Base-by-base conservation (phyloP, 371 early-diverging fungal species). In the Apophysomyces variabilis region DNA sequence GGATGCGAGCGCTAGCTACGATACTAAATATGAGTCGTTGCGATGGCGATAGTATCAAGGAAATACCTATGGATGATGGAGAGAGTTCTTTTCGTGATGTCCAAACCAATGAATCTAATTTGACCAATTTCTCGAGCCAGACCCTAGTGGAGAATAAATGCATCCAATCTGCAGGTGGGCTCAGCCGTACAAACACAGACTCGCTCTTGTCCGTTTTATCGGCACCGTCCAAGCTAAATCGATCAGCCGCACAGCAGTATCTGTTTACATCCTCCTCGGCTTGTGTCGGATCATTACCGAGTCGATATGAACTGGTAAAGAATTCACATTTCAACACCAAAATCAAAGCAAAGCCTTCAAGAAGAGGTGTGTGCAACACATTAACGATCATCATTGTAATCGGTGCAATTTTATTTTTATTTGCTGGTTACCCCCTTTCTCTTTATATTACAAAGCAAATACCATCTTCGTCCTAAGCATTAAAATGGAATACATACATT, bases 401-500 rank as follows among this genome's bases (percentile, higher is more conserved):
- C 16, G 57, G 64, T 16, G 65, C 73, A 38, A 66, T 76, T 45
- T 35, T 72, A 18, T 76, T 76, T 50, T 59, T 76, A 39, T 76
- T 76, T 67, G 76, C 73, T 57, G 75, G 75, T 21, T 76, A 76
- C 38, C 76, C 76, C 7, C 46, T 76, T 8, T 61, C 73, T 4
- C 61, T 76, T 9, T 70, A 66, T 46, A 64, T 76, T 38, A 47
- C 67, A 35, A 68, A 75, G 37, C 68, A 66, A 21, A n/a, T 50
- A 18, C 54, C 54, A 11, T 21, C 16, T 5, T 50, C 54, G 0
- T n/a, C 54, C 21, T 50, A 21, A 50, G 11, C 54, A 9, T 47
- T 50, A 9, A 21, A 18, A 7, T 50, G 1, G 1, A 50, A 50
- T 18, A 50, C 9, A 50, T 9, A 50, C 5, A 8, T 4, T 50